Evolutionary conservation across 768 basidiomycete genomes (phyloP), one percentile per base, ranked within the genome.

Genomic region (Russula vinacea): DNA sequence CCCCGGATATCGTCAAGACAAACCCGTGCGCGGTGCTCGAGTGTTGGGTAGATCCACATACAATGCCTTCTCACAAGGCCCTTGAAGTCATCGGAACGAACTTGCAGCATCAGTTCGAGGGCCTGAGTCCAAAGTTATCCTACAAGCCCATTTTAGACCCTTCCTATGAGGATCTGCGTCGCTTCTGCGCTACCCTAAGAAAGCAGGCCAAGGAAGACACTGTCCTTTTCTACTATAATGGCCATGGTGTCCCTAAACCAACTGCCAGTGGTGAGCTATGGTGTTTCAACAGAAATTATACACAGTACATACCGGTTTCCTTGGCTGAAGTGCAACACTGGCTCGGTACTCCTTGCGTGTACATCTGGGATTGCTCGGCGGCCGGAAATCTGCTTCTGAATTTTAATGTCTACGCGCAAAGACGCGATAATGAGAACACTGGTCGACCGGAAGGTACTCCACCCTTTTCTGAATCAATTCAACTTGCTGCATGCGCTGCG

Each of bases 291-390:
- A 82, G 87, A 71, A 90, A 86, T 69, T 98, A 98, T 74, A 98
- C 97, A 0, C 96, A 99, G 75, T 99, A 99, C 72, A 98, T 98
- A 64, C 97, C 97, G 0, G 90, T 98, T 13, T 94, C 93, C 19
- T 79, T 99, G 49, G 89, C 89, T 74, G 97, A 99, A 70, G 81
- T 99, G 17, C 95, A 98, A 73, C 84, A 80, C 22, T 98, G 94
- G 93, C 78, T 98, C 5, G 94, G 93, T 7, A 91, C 93, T 1
- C 97, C 97, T 1, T 92, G 91, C 35, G 92, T 98, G 33, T 98
- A 95, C 74, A 92, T 99, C 59, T 99, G 97, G 97, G 97, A 99
- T 73, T 98, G 95, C 74, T 95, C 94, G 2, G 92, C 92, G n/a
- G 96, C 97, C 2, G 97, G 97, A 1, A 86, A 98, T 75, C 85